Evolutionary conservation across 2,329 filamentous ascomycete genomes (phyloP).

Genomic region (Diaporthe destruens): DNA sequence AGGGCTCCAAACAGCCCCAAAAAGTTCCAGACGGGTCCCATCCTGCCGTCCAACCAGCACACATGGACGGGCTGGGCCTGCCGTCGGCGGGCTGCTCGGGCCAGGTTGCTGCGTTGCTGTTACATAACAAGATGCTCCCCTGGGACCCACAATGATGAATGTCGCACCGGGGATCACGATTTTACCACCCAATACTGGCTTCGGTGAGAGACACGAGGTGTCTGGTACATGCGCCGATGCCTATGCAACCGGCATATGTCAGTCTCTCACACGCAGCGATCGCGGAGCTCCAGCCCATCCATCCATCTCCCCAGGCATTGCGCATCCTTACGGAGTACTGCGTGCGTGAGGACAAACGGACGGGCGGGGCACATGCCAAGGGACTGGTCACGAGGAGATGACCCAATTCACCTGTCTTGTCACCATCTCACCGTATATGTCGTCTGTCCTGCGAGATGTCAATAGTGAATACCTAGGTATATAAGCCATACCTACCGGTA

Average conservation of each 20-base stretch:
- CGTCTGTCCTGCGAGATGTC: background rate
- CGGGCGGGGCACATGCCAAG: background rate
- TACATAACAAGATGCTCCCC: constrained; percentile 24
- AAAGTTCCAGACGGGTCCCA: constrained; percentile 2
- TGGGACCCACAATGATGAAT: constrained; percentile 22
- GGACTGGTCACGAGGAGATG: background rate
- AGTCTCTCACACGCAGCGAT: constrained; percentile 25
- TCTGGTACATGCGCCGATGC: constrained; percentile 18
- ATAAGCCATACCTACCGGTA: too few species aligned
- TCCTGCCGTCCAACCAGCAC: constrained; percentile 11
- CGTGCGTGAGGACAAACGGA: background rate
- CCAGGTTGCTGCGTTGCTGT: constrained; percentile 11
- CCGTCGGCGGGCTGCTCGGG: constrained; percentile 33
- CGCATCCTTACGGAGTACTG: background rate
- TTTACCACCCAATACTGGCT: constrained; percentile 24
- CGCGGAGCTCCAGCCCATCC: constrained; percentile 3
- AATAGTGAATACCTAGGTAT: background rate
- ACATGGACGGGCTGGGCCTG: constrained; percentile 32
- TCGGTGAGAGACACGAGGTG: constrained; percentile 14
- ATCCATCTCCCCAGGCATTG: constrained; percentile 4
- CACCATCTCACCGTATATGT: background rate
- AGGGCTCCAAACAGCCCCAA: constrained; percentile 17
- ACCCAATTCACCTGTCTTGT: background rate
- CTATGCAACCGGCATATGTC: constrained; percentile 16
- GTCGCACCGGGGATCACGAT: constrained; percentile 30